Evolutionary conservation across 169 alveolate species (phyloP), one percentile per base, ranked within the genome.

Genomic region (Plasmodium blacklocki): DNA sequence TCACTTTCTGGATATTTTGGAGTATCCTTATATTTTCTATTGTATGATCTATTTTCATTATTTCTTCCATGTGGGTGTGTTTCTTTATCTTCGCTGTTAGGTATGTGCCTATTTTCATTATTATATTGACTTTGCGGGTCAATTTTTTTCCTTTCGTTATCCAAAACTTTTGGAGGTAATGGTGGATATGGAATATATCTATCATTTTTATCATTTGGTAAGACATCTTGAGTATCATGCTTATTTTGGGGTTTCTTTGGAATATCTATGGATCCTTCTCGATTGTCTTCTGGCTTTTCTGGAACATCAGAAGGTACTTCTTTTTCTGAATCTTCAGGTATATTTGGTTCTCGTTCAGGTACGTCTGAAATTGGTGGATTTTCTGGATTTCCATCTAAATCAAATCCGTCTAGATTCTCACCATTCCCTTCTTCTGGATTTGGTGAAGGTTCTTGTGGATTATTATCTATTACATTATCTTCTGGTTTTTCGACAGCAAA

Each of bases 271-370:
- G 45, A 26, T 9, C 1, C 21, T 49, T 2, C 23, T 21, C 52
- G 12, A 12, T 56, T 11, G 12, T 56, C 64, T 56, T 56, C 21
- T 60, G 43, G 50, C 4, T 76, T 74, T 15, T 50, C 58, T 72
- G 89, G 89, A 12, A 64, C 89, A 64, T 43, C 76, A 63, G 14
- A 49, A 0, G 39, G 72, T 60, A 19, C 2, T 9, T 29, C n/a
- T 18, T 39, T 43, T 45, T 50, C 74, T 47, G 76, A 39, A n/a
- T 9, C 43, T 23, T 12, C 59, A 0, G 86, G 86, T 54, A 3
- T 56, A 11, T 56, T 56, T 12, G 19, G 70, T 54, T 45, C 62
- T 50, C 6, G 47, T 39, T 39, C 7, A 8, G 26, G 47, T 0
- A 19, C 47, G 6, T 14, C 71, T 21, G 71, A n/a, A 19, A 3